phyloP scores from a whole-genome alignment of 2,329 filamentous ascomycete genomes.

The Xylaria sp. region DNA sequence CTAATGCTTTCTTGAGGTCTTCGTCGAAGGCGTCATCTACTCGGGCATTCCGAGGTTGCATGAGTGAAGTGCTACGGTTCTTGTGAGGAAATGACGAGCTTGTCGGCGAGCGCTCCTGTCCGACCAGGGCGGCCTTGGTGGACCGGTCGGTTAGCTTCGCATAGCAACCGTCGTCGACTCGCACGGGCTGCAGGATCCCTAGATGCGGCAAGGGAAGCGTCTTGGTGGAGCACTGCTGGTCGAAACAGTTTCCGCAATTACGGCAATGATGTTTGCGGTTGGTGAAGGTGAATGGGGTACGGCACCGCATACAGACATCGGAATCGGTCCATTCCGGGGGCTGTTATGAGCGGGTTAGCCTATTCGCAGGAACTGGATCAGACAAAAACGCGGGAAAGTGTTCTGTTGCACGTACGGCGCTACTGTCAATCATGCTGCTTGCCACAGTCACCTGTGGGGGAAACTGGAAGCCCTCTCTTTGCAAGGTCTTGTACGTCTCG shows the following conservation, averaged over 20 bases:
- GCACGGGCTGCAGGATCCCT: conserved; percentile 86
- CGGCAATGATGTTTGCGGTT: conserved; percentile 98
- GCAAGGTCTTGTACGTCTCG: conserved; percentile 81
- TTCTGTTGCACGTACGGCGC: conserved; percentile 66
- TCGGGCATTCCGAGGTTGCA: conserved; percentile 89
- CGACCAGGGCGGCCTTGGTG: conserved; percentile 42
- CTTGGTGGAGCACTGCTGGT: conserved; percentile 92
- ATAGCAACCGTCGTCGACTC: conserved; percentile 96
- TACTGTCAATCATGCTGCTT: conserved; percentile 98
- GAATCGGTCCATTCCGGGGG: conserved; percentile 98
- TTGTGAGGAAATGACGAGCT: conserved; percentile 56
- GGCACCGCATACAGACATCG: conserved; percentile 97
- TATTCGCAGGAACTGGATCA: not conserved
- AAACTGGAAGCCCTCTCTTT: conserved; percentile 85
- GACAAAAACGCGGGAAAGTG: not conserved
- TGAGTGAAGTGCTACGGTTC: conserved; percentile 65
- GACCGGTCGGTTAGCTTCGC: conserved; percentile 81
- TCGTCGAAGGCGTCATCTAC: conserved; percentile 93
- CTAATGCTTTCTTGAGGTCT: conserved; percentile 87
- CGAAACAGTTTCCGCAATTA: conserved; percentile 97
- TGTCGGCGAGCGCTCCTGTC: conserved; percentile 49
- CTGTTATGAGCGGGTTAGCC: conserved; percentile 47
- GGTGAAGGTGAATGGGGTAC: conserved; percentile 93
- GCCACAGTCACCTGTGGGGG: conserved; percentile 84
- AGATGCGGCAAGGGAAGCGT: conserved; percentile 85